phyloP scores from a whole-genome alignment of 208 protist species.

The Acanthamoeba sp. region DNA sequence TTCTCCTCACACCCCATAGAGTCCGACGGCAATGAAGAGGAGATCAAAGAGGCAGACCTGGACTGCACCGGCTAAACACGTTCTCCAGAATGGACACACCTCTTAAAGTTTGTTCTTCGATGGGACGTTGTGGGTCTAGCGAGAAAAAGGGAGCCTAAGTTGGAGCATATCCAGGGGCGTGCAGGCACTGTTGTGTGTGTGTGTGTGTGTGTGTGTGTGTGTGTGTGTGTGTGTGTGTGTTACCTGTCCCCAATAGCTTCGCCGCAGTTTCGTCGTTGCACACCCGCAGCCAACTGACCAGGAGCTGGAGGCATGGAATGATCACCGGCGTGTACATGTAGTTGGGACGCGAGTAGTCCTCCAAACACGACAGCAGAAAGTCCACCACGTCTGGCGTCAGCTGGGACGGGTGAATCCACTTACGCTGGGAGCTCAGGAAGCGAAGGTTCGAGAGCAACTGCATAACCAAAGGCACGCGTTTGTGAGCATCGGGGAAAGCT shows the following conservation, averaged over 20 bases:
- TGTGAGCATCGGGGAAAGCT: too few species aligned
- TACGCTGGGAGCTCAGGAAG: not conserved
- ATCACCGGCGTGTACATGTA: not conserved
- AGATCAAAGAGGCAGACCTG: not conserved
- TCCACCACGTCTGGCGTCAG: not conserved
- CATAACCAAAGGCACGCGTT: not conserved
- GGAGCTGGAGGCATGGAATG: not conserved
- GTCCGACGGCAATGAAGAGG: too few species aligned
- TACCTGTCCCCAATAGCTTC: not conserved
- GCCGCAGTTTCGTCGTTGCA: not conserved
- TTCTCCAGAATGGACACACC: not conserved
- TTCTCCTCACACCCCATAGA: too few species aligned
- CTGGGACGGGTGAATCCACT: constrained; percentile 3
- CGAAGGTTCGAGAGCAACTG: constrained; percentile 28
- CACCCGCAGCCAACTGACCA: not conserved
- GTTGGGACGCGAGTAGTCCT: constrained; percentile 28
- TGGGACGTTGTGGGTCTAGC: not conserved
- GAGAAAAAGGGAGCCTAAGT: not conserved
- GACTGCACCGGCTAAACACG: not conserved
- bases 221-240: not conserved
- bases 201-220: too few species aligned
- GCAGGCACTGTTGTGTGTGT: too few species aligned
- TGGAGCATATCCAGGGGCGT: not conserved
- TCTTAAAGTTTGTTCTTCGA: not conserved
- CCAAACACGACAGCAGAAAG: not conserved